These are phyloP conservation scores for Pseudodiploospora longispora DNA, from an alignment of 2,329 filamentous ascomycete species.

Conservation along the genomic window DNA sequence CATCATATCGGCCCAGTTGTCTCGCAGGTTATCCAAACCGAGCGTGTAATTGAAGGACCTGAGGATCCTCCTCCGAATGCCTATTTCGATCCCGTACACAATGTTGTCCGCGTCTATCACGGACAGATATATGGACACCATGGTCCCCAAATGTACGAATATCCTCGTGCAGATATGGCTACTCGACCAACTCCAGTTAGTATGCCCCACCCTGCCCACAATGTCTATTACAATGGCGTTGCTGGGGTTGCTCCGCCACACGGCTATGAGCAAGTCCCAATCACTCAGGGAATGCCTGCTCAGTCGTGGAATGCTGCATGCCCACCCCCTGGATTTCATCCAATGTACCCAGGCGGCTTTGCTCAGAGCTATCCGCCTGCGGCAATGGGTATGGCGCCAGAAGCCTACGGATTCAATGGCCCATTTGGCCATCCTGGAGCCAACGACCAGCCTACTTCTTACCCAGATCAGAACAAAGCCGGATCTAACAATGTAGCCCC, in stretches of 20 bases:
- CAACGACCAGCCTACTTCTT: constrained; percentile 9
- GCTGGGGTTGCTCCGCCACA: constrained; percentile 14
- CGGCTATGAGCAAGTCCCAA: constrained; percentile 19
- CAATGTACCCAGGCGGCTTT: constrained; percentile 7
- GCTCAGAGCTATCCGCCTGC: neutral
- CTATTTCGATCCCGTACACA: constrained; percentile 45
- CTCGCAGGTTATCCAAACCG: constrained; percentile 44
- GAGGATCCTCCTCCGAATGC: constrained; percentile 51
- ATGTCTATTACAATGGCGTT: constrained; percentile 36
- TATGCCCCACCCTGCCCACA: constrained; percentile 33
- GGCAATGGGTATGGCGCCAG: neutral
- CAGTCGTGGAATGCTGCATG: constrained; percentile 15
- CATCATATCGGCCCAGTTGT: constrained; percentile 40
- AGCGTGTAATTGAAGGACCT: constrained; percentile 44
- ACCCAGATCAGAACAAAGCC: constrained; percentile 15
- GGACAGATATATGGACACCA: constrained; percentile 45
- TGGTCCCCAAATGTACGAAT: constrained; percentile 37
- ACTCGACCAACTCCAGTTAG: constrained; percentile 30
- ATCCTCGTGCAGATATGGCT: constrained; percentile 30
- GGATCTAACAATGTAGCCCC: constrained; percentile 24
- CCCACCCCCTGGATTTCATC: constrained; percentile 13
- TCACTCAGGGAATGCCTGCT: constrained; percentile 22
- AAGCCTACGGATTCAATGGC: constrained; percentile 5
- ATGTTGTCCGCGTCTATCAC: constrained; percentile 49
- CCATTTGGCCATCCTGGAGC: constrained; percentile 8